Evolutionary conservation across 768 basidiomycete genomes (phyloP).

Genomic region (Filobasidium floriforme): DNA sequence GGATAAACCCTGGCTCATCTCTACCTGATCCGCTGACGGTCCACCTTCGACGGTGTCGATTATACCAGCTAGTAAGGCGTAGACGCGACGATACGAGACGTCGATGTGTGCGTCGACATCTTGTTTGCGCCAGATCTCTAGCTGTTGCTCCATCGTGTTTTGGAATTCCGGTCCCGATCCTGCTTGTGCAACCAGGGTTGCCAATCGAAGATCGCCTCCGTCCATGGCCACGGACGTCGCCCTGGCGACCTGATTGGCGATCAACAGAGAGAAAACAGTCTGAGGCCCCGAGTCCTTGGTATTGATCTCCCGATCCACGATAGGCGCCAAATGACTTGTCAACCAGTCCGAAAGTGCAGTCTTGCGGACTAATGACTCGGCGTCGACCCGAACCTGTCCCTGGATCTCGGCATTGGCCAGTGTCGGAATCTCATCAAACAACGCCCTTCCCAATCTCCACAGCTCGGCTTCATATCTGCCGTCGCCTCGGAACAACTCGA

Average conservation of each 20-base stretch:
- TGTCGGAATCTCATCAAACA: constrained; percentile 71
- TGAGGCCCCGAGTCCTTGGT: constrained; percentile 36
- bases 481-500: constrained; percentile 63
- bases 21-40: constrained; percentile 54
- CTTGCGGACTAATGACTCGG: constrained; percentile 60
- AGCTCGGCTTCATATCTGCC: constrained; percentile 65
- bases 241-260: constrained; percentile 78
- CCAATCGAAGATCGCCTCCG: constrained; percentile 70
- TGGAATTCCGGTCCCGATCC: constrained; percentile 69
- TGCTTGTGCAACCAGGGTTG: constrained; percentile 74
- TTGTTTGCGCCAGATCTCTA: constrained; percentile 75
- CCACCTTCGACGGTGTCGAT: constrained; percentile 52
- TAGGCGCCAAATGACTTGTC: constrained; percentile 59
- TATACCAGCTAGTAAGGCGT: constrained; percentile 74
- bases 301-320: constrained; percentile 64
- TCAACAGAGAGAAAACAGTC: constrained; percentile 66
- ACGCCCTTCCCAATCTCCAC: constrained; percentile 77
- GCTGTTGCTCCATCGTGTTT: constrained; percentile 63
- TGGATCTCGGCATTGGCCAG: constrained; percentile 50
- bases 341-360: constrained; percentile 78
- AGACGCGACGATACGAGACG: constrained; percentile 65
- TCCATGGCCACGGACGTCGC: constrained; percentile 69
- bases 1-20: constrained; percentile 66
- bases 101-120: constrained; percentile 62
- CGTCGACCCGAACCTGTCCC: constrained; percentile 25